These are phyloP conservation scores for Sanguinoderma infundibulare DNA, from an alignment of 1,284 basidiomycete genomes.

Conservation along the genomic window DNA sequence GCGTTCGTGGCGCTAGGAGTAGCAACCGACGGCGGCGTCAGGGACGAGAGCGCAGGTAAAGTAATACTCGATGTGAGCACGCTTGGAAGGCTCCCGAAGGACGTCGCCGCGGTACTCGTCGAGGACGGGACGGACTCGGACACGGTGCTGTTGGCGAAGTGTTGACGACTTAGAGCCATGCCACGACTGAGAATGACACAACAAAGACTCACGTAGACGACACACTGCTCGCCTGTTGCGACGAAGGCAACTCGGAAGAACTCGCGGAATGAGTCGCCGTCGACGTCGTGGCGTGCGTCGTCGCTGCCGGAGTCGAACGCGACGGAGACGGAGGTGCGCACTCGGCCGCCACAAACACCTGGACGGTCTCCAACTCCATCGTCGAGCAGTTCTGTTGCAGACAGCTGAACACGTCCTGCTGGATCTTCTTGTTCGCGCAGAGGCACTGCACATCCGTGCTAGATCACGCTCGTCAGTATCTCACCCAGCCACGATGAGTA, in stretches of 20 bases:
- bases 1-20: neutral
- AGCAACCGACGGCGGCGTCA: too few relatives aligned
- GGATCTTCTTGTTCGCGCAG: slow-evolving; percentile 2
- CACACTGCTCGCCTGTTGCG: neutral
- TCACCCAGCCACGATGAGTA: neutral
- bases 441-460: neutral
- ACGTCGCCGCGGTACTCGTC: neutral
- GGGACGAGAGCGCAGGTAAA: neutral
- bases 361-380: neutral
- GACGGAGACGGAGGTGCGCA: neutral
- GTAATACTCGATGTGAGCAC: neutral
- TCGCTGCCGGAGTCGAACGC: neutral
- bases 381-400: neutral
- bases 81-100: neutral
- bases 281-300: neutral
- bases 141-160: neutral
- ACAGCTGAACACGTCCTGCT: neutral
- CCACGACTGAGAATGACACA: too few relatives aligned
- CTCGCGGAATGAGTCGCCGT: neutral
- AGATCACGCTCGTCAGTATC: neutral
- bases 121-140: neutral
- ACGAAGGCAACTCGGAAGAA: neutral
- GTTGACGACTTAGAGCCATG: neutral
- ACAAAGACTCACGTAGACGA: neutral
- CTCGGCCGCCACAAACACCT: neutral